phyloP scores from a whole-genome alignment of 2,329 filamentous ascomycete genomes.

The Stachybotrys elegans region DNA sequence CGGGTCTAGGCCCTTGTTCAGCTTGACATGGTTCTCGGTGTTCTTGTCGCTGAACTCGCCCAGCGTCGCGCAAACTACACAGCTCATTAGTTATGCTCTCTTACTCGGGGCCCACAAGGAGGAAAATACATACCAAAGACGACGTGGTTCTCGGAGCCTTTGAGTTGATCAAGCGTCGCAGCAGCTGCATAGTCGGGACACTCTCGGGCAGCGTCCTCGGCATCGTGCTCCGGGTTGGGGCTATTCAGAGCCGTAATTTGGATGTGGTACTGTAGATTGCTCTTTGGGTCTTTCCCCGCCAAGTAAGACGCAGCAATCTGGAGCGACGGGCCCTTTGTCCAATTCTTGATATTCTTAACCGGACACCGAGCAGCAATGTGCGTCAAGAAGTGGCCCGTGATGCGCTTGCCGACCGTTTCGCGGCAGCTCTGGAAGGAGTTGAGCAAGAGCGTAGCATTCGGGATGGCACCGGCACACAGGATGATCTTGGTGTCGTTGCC shows the following conservation, averaged over 20 bases:
- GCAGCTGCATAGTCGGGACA: too few relatives aligned
- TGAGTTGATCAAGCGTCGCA: slow-evolving; percentile 5
- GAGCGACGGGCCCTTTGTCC: slow-evolving; percentile 2
- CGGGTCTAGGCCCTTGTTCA: slow-evolving; percentile 5
- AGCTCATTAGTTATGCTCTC: background rate
- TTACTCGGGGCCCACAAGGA: background rate
- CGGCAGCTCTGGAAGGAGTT: slow-evolving; percentile 5
- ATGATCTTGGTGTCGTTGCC: slow-evolving; percentile 5
- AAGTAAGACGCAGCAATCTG: slow-evolving; percentile 4
- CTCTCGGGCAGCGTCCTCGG: too few relatives aligned
- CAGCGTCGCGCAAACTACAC: slow-evolving; percentile 2
- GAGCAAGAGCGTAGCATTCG: slow-evolving; percentile 4
- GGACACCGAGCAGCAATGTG: slow-evolving; percentile 2
- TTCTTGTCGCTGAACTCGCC: slow-evolving; percentile 6
- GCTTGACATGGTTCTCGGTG: slow-evolving; percentile 1
- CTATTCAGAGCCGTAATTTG: too few relatives aligned
- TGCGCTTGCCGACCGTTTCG: slow-evolving; percentile 3
- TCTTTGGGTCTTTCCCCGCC: too few relatives aligned
- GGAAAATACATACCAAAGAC: slow-evolving; percentile 4
- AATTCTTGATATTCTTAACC: slow-evolving; percentile 5
- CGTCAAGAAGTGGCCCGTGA: slow-evolving; percentile 3
- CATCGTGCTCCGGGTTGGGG: too few relatives aligned
- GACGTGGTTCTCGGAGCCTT: slow-evolving; percentile 3
- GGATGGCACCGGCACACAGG: slow-evolving; percentile 1
- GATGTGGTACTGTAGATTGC: too few relatives aligned